A percentile compares a stretch with the other conserved stretches of the same genome.
Evolutionary conservation across 2,329 filamentous ascomycete species (phyloP).

Genomic region (Fusarium sororula): DNA sequence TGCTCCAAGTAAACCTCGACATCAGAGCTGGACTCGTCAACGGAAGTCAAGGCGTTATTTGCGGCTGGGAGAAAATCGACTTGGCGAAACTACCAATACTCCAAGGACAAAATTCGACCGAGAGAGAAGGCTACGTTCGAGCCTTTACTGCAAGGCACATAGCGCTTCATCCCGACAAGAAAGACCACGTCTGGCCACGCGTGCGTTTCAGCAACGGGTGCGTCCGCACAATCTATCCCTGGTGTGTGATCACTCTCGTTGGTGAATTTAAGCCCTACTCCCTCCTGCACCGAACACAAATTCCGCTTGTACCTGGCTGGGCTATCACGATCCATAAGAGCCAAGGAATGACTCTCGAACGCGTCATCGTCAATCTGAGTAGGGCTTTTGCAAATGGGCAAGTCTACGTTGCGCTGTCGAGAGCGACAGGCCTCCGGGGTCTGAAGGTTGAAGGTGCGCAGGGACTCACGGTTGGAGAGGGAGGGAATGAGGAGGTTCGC

Average conservation of each 20-base stretch:
- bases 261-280: constrained; percentile 50
- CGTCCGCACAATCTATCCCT: constrained; percentile 57
- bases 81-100: no score
- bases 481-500: not conserved
- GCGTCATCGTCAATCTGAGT: constrained; percentile 63
- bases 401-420: constrained; percentile 60
- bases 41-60: not conserved
- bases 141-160: not conserved
- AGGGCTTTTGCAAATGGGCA: constrained; percentile 65
- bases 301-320: constrained; percentile 69
- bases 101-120: no score
- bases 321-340: constrained; percentile 71
- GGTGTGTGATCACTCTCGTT: constrained; percentile 42
- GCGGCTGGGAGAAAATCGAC: not conserved
- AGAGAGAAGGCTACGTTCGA: not conserved
- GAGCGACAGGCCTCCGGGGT: constrained; percentile 29
- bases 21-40: not conserved
- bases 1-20: not conserved
- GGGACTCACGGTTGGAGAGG: not conserved
- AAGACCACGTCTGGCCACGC: no score
- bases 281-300: constrained; percentile 64
- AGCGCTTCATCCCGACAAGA: no score
- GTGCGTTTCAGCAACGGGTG: constrained; percentile 61
- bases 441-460: constrained; percentile 23
- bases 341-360: constrained; percentile 70